Percentiles rank a stretch among this genome's conserved stretches.
Evolutionary conservation across 768 basidiomycete genomes (phyloP).

Genomic region (Naganishia onofrii): DNA sequence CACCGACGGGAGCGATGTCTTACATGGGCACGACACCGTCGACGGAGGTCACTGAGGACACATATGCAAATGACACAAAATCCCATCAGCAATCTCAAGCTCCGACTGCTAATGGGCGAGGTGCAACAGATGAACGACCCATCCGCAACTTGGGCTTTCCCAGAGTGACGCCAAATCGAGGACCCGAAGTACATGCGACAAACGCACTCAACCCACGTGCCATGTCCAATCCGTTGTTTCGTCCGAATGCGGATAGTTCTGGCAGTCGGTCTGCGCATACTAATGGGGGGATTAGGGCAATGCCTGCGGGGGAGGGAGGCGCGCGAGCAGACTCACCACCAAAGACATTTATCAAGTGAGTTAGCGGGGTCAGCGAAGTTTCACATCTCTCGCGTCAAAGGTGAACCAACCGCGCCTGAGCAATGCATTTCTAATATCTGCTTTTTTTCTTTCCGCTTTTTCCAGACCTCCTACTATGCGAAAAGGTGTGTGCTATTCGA

Average conservation of each 20-base stretch:
- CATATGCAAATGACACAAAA: background rate
- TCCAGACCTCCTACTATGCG: constrained; percentile 16
- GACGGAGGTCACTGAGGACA: background rate
- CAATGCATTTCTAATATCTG: background rate
- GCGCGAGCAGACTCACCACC: background rate
- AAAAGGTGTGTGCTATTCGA: background rate
- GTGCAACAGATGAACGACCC: background rate
- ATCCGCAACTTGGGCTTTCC: background rate
- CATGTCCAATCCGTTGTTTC: background rate
- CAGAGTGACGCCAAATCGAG: background rate
- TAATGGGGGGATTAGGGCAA: background rate
- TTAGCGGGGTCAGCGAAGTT: background rate
- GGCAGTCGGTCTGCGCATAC: background rate
- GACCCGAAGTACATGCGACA: background rate
- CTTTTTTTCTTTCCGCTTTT: background rate
- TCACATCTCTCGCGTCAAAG: no score
- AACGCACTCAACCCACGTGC: background rate
- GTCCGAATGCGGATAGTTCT: background rate
- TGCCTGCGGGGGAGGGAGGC: background rate
- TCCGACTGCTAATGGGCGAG: background rate
- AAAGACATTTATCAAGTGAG: constrained; percentile 7
- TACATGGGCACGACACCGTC: background rate
- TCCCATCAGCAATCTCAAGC: background rate
- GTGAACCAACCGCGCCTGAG: no score
- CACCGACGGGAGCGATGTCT: background rate